Percentiles rank a stretch among this genome's conserved stretches.
These are phyloP conservation scores for Candida ovalis DNA, from an alignment of 805 yeast genomes.

Conservation along the genomic window DNA sequence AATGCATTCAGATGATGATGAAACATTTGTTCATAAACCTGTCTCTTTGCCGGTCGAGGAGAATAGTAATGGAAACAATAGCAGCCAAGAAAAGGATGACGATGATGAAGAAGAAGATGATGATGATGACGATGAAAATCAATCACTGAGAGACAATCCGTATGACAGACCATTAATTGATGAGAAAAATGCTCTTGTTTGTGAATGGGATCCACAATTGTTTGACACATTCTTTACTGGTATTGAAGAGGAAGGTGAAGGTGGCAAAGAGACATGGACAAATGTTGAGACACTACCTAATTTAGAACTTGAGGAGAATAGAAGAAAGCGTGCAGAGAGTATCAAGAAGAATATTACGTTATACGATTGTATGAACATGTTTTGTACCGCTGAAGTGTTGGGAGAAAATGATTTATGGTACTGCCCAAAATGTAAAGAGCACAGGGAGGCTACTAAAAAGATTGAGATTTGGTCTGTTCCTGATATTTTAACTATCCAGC, in stretches of 20 bases:
- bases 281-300: conserved; percentile 47
- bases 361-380: conserved; percentile 69
- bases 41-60: background rate
- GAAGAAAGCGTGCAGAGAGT: conserved; percentile 27
- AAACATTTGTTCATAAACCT: background rate
- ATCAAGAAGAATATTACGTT: conserved; percentile 47
- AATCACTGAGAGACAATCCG: too few species aligned
- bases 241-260: conserved; percentile 39
- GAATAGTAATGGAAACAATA: background rate
- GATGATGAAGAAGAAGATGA: conserved; percentile 8
- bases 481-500: conserved; percentile 82
- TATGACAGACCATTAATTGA: conserved; percentile 22
- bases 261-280: conserved; percentile 55
- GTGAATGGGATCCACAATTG: conserved; percentile 59
- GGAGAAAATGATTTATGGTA: conserved; percentile 92
- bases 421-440: conserved; percentile 86
- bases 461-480: conserved; percentile 94
- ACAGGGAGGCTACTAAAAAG: conserved; percentile 84
- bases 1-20: background rate
- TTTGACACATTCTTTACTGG: conserved; percentile 53
- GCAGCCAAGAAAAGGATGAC: conserved; percentile 2
- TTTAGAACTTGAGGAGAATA: conserved; percentile 49
- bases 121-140: conserved; percentile 6
- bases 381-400: conserved; percentile 77
- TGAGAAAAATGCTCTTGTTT: conserved; percentile 43